A percentile compares a stretch with the other conserved stretches of the same genome.
Evolutionary conservation across 2,329 filamentous ascomycete genomes (phyloP).

Genomic region (Pseudogymnoascus sp.): DNA sequence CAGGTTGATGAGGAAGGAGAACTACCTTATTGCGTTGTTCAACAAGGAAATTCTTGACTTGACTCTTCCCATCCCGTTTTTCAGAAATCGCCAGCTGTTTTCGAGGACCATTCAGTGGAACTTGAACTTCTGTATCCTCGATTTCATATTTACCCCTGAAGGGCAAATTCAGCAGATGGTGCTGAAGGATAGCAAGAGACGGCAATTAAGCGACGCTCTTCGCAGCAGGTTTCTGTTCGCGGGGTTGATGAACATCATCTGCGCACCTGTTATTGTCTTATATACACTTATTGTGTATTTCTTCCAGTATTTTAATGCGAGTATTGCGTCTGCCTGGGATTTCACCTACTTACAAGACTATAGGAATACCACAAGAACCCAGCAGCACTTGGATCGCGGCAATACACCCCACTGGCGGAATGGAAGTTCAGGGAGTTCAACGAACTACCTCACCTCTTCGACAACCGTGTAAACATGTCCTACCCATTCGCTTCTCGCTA

Average conservation of each 20-base stretch:
- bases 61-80: constrained; percentile 76
- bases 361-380: constrained; percentile 95
- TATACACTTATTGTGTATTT: constrained; percentile 87
- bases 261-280: constrained; percentile 79
- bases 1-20: constrained; percentile 90
- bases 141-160: constrained; percentile 86
- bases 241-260: constrained; percentile 77
- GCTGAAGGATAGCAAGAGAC: constrained; percentile 74
- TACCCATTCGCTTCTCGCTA: constrained; percentile 90
- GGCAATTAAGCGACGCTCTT: constrained; percentile 70
- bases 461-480: constrained; percentile 86
- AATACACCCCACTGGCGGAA: constrained; percentile 87
- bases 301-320: constrained; percentile 86
- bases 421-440: constrained; percentile 99
- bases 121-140: constrained; percentile 80
- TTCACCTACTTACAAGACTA: not conserved
- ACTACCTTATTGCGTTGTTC: constrained; percentile 93
- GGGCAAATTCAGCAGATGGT: constrained; percentile 85
- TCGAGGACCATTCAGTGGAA: constrained; percentile 91
- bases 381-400: constrained; percentile 74
- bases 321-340: constrained; percentile 25
- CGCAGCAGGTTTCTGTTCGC: constrained; percentile 73
- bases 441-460: constrained; percentile 86
- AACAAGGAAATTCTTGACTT: constrained; percentile 94
- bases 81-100: constrained; percentile 73